phyloP scores from a whole-genome alignment of 139 green algal species.

The Deuterostichococcus epilithicus region DNA sequence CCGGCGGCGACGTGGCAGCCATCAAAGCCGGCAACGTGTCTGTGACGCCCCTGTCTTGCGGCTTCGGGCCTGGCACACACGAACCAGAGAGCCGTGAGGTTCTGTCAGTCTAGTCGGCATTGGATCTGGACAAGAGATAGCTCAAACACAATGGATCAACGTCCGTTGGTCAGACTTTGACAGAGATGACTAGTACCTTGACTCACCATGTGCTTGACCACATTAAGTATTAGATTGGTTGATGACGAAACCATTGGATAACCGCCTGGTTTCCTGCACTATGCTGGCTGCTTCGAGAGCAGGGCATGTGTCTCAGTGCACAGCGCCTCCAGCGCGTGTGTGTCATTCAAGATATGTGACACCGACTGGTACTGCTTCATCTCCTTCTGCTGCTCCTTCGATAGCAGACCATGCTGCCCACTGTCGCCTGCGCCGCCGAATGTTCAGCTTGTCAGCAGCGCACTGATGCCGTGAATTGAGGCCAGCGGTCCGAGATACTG shows the following conservation, averaged over 20 bases:
- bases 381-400: constrained; percentile 32
- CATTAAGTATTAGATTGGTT: too few species aligned
- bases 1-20: constrained; percentile 24
- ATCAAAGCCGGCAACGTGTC: constrained; percentile 27
- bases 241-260: too few species aligned
- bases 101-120: too few species aligned
- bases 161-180: too few species aligned
- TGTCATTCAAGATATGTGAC: constrained; percentile 8
- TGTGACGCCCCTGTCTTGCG: constrained; percentile 19
- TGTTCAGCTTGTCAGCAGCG: background rate
- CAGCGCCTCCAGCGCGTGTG: constrained; percentile 15
- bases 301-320: constrained; percentile 8
- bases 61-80: background rate
- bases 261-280: too few species aligned
- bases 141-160: too few species aligned
- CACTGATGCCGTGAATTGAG: background rate
- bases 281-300: background rate
- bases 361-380: constrained; percentile 42
- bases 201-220: too few species aligned
- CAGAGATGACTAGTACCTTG: too few species aligned
- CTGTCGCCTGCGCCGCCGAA: constrained; percentile 5
- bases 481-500: background rate
- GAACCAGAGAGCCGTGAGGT: too few species aligned
- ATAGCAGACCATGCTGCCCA: constrained; percentile 24
- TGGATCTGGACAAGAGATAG: too few species aligned